Conservation (phyloP, 768 basidiomycete species). For the Coprinellus aureogranulatus region DNA sequence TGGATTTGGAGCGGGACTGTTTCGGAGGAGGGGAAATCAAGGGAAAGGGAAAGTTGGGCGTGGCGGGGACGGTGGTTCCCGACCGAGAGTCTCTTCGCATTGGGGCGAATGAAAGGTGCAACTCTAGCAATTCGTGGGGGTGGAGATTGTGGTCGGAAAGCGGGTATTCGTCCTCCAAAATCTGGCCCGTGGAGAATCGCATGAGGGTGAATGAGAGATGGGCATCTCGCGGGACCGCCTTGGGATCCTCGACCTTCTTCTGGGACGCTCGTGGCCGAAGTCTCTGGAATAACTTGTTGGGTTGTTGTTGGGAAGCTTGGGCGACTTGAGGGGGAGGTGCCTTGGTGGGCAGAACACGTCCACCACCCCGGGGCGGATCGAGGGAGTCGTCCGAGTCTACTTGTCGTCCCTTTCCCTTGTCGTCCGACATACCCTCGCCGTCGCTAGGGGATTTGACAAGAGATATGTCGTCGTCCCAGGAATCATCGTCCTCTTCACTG, state of each 20-base stretch:
- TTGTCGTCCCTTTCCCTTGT: constrained; percentile 4
- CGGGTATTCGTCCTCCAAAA: constrained; percentile 64
- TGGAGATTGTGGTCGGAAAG: constrained; percentile 57
- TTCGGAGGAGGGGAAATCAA: constrained; percentile 10
- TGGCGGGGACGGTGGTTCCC: constrained; percentile 11
- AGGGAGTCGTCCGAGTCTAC: neutral
- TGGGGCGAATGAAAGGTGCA: constrained; percentile 40
- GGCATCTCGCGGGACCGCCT: constrained; percentile 3
- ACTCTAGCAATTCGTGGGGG: constrained; percentile 67
- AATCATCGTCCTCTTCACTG: constrained; percentile 7
- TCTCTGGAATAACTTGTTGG: neutral
- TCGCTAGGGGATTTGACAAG: neutral
- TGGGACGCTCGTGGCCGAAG: neutral
- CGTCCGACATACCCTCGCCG: neutral
- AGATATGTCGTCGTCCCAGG: constrained; percentile 12
- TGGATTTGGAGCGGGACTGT: constrained; percentile 4
- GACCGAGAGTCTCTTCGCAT: constrained; percentile 9
- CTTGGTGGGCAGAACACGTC: constrained; percentile 1
- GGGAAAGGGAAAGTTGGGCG: constrained; percentile 10
- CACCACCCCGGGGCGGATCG: neutral
- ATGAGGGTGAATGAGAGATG: constrained; percentile 47
- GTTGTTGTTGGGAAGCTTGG: neutral
- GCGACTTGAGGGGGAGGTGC: neutral
- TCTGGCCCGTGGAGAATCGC: constrained; percentile 65
- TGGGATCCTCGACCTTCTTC: neutral